These are phyloP conservation scores for Salvia miltiorrhiza DNA, from an alignment of 257 asterid species.

Conservation along the genomic window DNA sequence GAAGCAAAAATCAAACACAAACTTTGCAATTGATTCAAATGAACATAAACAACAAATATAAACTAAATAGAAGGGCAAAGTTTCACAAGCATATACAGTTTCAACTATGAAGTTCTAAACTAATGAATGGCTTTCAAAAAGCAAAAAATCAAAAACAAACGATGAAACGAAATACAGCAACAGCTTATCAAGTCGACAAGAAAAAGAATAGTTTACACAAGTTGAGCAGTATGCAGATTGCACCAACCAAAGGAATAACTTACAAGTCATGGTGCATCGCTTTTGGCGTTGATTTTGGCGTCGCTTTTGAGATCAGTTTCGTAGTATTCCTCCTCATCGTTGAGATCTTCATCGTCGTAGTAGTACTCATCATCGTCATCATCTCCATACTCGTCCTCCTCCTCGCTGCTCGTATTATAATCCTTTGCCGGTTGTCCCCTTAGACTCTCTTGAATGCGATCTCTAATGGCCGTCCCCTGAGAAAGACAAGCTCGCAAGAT, in stretches of 20 bases:
- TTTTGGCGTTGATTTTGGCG: not conserved
- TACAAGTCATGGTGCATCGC: slow-evolving; percentile 14
- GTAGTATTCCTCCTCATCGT: slow-evolving; percentile 19
- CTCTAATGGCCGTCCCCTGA: slow-evolving; percentile 50
- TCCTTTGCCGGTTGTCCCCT: slow-evolving; percentile 34
- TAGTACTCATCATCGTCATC: slow-evolving; percentile 27
- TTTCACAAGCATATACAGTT: slow-evolving; percentile 1
- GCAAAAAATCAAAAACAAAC: not conserved
- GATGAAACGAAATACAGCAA: not conserved
- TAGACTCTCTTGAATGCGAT: slow-evolving; percentile 46
- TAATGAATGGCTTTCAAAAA: not conserved
- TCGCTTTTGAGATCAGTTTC: slow-evolving; percentile 34
- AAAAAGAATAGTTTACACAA: slow-evolving; percentile 3
- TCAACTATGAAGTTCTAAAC: not conserved
- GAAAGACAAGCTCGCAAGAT: not conserved
- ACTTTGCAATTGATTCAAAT: not conserved
- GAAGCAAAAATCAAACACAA: not conserved
- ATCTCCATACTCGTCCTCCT: slow-evolving; percentile 26
- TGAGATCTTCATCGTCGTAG: slow-evolving; percentile 20
- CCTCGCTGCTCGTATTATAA: slow-evolving; percentile 21
- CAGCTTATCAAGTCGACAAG: not conserved
- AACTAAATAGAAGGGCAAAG: not conserved
- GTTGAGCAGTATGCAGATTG: not conserved
- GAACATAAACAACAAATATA: not conserved
- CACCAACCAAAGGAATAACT: not conserved